phyloP scores from a whole-genome alignment of 495 filamentous ascomycete genomes.

The Darksidea phi region DNA sequence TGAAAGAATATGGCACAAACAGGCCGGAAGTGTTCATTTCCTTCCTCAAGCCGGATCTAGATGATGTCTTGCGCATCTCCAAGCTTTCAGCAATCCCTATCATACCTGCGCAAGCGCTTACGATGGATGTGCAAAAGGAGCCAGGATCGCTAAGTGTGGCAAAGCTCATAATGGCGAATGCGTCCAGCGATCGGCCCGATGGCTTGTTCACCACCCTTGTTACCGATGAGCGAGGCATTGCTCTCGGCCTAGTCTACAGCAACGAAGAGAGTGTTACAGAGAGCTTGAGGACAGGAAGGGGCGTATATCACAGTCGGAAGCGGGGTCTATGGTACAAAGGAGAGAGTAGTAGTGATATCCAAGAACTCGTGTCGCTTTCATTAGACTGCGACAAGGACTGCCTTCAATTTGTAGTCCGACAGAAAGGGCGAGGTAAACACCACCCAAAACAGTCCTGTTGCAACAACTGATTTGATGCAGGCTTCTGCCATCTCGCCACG shows the following conservation, averaged over 20 bases:
- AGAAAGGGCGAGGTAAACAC: constrained; percentile 69
- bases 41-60: constrained; percentile 52
- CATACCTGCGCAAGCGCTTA: constrained; percentile 67
- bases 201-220: constrained; percentile 84
- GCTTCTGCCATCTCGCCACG: constrained; percentile 93
- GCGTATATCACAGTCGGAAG: constrained; percentile 94
- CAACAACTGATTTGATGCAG: constrained; percentile 44
- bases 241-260: constrained; percentile 89
- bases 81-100: constrained; percentile 69
- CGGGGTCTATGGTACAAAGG: constrained; percentile 97
- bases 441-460: background rate
- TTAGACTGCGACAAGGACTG: constrained; percentile 93
- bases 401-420: constrained; percentile 80
- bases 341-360: constrained; percentile 86
- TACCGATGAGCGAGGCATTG: constrained; percentile 79
- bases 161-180: constrained; percentile 64
- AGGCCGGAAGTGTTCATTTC: constrained; percentile 50
- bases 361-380: constrained; percentile 80
- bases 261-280: constrained; percentile 84
- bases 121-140: constrained; percentile 54
- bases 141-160: constrained; percentile 63
- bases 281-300: constrained; percentile 80
- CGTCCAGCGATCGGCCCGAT: constrained; percentile 79
- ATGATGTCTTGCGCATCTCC: constrained; percentile 46
- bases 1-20: constrained; percentile 48